Conservation (phyloP, 2,329 filamentous ascomycete genomes). For the Talaromyces pinophilus region DNA sequence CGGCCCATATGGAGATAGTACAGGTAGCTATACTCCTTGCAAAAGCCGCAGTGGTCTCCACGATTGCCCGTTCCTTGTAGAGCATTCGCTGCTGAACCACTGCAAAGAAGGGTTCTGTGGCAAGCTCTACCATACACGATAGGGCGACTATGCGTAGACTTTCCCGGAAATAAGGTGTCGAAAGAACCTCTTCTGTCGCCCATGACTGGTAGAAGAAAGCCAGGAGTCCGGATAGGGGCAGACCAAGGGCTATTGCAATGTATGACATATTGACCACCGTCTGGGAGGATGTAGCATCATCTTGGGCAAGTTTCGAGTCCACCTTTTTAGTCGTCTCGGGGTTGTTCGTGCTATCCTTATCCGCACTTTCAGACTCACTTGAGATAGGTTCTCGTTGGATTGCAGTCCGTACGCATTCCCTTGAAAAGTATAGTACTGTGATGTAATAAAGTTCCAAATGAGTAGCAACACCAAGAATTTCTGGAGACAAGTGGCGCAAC, state of each 20-base stretch:
- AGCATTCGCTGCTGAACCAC: constrained; percentile 78
- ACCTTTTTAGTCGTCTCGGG: not conserved
- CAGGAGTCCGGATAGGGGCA: constrained; percentile 63
- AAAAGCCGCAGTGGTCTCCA: constrained; percentile 81
- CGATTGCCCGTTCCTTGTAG: constrained; percentile 76
- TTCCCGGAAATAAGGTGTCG: constrained; percentile 64
- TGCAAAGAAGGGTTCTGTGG: constrained; percentile 86
- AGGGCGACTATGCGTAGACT: constrained; percentile 58
- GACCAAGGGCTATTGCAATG: constrained; percentile 69
- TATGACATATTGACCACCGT: constrained; percentile 87
- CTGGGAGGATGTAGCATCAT: constrained; percentile 53
- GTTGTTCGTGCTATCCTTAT: not conserved
- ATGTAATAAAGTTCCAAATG: constrained; percentile 93
- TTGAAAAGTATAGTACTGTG: constrained; percentile 89
- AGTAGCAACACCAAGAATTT: constrained; percentile 78
- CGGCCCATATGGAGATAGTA: constrained; percentile 65
- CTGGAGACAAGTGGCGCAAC: constrained; percentile 81
- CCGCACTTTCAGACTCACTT: constrained; percentile 22
- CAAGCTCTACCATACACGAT: constrained; percentile 70
- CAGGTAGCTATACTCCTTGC: constrained; percentile 75
- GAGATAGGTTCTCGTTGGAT: constrained; percentile 71
- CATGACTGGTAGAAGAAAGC: constrained; percentile 67
- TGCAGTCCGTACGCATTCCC: constrained; percentile 88
- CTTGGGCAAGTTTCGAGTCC: constrained; percentile 3
- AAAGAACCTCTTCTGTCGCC: constrained; percentile 51